These are phyloP conservation scores for Ceriops zippeliana DNA, from an alignment of 345 rosid species.

Conservation along the genomic window DNA sequence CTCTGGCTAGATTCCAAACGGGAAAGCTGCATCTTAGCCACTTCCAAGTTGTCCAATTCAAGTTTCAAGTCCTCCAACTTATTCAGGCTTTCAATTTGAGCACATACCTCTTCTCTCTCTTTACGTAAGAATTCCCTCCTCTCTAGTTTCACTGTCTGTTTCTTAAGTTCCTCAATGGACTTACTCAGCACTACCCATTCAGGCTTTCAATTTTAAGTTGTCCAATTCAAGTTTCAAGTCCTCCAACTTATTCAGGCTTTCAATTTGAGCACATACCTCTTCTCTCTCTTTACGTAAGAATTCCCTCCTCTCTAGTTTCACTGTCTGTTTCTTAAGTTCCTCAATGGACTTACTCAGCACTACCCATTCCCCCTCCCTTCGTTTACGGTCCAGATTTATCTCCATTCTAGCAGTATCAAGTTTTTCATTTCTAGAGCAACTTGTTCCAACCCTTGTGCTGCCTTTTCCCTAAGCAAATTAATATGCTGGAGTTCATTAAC, in stretches of 20 bases:
- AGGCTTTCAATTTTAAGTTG: too few relatives aligned
- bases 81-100: slow-evolving; percentile 58
- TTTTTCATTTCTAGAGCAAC: slow-evolving; percentile 61
- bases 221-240: slow-evolving; percentile 70
- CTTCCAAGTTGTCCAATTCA: slow-evolving; percentile 60
- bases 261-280: slow-evolving; percentile 56
- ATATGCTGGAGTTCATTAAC: slow-evolving; percentile 58
- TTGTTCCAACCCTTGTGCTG: slow-evolving; percentile 62
- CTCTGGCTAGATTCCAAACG: slow-evolving; percentile 49
- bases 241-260: slow-evolving; percentile 66
- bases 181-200: slow-evolving; percentile 58
- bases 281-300: slow-evolving; percentile 68
- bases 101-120: slow-evolving; percentile 65
- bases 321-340: slow-evolving; percentile 68
- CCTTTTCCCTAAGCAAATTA: slow-evolving; percentile 58
- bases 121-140: slow-evolving; percentile 68
- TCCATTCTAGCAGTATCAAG: slow-evolving; percentile 76
- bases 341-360: slow-evolving; percentile 65
- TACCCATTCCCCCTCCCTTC: slow-evolving; percentile 77
- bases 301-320: slow-evolving; percentile 73
- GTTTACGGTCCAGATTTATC: slow-evolving; percentile 75
- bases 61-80: slow-evolving; percentile 74
- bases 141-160: slow-evolving; percentile 68
- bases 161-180: slow-evolving; percentile 68
- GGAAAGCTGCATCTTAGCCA: slow-evolving; percentile 64